Percentiles rank a stretch among this genome's conserved stretches.
phyloP scores from a whole-genome alignment of 345 rosid species.

The Eucalyptus melliodora region DNA sequence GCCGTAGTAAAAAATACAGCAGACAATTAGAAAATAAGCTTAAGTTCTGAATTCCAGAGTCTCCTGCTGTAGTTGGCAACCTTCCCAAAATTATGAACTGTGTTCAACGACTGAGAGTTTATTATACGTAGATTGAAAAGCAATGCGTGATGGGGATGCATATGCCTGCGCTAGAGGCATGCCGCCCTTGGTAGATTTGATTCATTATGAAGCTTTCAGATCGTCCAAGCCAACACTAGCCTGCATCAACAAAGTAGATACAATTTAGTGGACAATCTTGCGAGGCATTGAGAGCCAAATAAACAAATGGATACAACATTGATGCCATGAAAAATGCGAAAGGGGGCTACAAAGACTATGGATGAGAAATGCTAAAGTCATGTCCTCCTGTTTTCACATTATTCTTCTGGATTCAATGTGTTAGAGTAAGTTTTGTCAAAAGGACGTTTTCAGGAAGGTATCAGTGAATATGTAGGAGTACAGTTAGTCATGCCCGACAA shows the following conservation, averaged over 20 bases:
- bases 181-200: neutral
- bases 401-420: neutral
- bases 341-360: neutral
- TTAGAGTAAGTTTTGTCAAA: neutral
- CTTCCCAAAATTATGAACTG: neutral
- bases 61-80: neutral
- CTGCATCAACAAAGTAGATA: slow-evolving; percentile 17
- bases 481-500: neutral
- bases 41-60: neutral
- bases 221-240: slow-evolving; percentile 82
- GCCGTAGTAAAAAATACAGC: neutral
- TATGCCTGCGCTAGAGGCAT: neutral
- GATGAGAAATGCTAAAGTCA: neutral
- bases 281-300: neutral
- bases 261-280: neutral
- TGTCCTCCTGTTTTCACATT: neutral
- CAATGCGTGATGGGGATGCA: neutral
- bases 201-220: slow-evolving; percentile 59
- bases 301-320: neutral
- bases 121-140: neutral
- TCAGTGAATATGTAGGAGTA: neutral
- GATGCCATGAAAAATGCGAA: neutral
- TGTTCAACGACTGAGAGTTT: neutral
- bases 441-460: neutral
- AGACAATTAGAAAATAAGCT: neutral